These are phyloP conservation scores for Diplocarpon rosae DNA, from an alignment of 2,329 filamentous ascomycete species.

Conservation along the genomic window DNA sequence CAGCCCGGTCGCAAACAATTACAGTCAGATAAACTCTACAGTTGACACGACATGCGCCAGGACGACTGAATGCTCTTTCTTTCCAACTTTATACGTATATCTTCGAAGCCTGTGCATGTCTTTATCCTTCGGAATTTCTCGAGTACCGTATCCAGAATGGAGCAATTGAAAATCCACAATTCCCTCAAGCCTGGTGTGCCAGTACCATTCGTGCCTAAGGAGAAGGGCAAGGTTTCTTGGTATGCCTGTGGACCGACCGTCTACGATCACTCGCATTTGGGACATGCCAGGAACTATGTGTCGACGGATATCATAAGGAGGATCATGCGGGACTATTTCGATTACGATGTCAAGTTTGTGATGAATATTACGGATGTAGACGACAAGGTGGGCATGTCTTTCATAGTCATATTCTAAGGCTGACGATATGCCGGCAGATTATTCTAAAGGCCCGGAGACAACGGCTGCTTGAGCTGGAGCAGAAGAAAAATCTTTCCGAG, in stretches of 20 bases:
- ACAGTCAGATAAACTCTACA: neutral
- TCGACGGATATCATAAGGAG: conserved; percentile 60
- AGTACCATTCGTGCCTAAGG: conserved; percentile 23
- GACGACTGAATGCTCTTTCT: conserved; percentile 12
- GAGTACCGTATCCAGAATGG: conserved; percentile 12
- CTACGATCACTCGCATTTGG: conserved; percentile 56
- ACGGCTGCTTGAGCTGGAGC: conserved; percentile 66
- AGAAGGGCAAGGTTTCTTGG: conserved; percentile 38
- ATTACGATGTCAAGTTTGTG: conserved; percentile 55
- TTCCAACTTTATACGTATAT: conserved; percentile 8
- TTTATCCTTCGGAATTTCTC: conserved; percentile 8
- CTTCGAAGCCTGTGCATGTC: conserved; percentile 8
- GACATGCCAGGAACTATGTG: conserved; percentile 64
- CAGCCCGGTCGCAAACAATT: neutral
- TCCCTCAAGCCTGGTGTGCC: conserved; percentile 23
- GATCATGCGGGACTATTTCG: conserved; percentile 58
- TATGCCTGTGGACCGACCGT: conserved; percentile 64
- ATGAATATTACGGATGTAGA: conserved; percentile 66
- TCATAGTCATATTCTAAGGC: neutral
- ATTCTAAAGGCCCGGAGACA: conserved; percentile 66
- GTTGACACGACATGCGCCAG: neutral
- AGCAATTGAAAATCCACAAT: conserved; percentile 25
- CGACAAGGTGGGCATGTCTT: conserved; percentile 36
- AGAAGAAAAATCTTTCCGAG: conserved; percentile 51
- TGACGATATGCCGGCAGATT: conserved; percentile 35